A percentile compares a stretch with the other conserved stretches of the same genome.
phyloP scores from a whole-genome alignment of 1,139 yeast species.

The Protomyces gravidus region DNA sequence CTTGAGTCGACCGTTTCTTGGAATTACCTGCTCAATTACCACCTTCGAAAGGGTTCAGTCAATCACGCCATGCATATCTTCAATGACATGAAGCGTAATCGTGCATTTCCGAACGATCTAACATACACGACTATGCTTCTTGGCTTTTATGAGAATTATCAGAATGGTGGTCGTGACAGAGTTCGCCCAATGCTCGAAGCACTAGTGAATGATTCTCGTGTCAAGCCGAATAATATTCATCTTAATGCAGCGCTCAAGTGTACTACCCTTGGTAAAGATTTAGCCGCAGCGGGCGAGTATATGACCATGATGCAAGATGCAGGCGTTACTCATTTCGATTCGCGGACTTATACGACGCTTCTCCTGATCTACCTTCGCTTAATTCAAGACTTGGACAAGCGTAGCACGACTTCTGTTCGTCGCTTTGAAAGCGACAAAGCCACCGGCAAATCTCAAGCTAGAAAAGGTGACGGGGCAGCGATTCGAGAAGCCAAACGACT shows the following conservation, averaged over 20 bases:
- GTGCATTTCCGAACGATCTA: slow-evolving; percentile 11
- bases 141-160: slow-evolving; percentile 1
- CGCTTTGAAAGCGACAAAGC: neutral
- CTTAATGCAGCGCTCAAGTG: slow-evolving; percentile 16
- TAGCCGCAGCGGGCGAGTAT: neutral
- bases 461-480: neutral
- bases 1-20: slow-evolving; percentile 17
- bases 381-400: neutral
- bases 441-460: neutral
- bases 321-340: slow-evolving; percentile 2
- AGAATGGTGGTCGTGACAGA: slow-evolving; percentile 8
- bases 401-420: neutral
- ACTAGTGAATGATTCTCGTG: slow-evolving; percentile 1
- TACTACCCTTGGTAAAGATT: slow-evolving; percentile 3
- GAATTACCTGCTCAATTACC: slow-evolving; percentile 15
- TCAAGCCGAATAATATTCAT: slow-evolving; percentile 9
- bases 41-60: slow-evolving; percentile 2
- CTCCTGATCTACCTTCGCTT: slow-evolving; percentile 1
- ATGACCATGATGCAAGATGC: slow-evolving; percentile 2
- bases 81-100: slow-evolving; percentile 12
- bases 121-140: slow-evolving; percentile 13
- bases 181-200: neutral
- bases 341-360: slow-evolving; percentile 9
- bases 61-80: slow-evolving; percentile 7
- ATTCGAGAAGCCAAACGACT: neutral